Base-by-base conservation (phyloP, 2,329 filamentous ascomycete species). In the Talaromyces sp. region DNA sequence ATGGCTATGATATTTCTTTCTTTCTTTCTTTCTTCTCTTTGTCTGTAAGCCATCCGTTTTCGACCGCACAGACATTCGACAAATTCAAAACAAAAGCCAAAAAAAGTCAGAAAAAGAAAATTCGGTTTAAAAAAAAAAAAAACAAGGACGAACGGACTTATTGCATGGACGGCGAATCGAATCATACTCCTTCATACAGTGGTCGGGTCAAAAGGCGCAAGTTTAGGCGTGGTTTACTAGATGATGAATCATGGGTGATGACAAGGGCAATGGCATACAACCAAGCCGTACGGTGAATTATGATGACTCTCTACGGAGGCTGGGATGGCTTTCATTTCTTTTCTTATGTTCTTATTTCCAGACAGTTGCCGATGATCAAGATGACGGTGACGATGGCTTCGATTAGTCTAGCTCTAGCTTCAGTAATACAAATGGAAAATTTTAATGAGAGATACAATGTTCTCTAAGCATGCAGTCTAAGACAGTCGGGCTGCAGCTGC, bases 161-260 rank as follows among this genome's bases (percentile, higher is more conserved):
- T 19, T 63, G 50, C 61, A 63, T 63, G 3, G 27, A 24, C 7
- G 61, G 61, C 61, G 61, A 45, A 63, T 48, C 11, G 50, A 45
- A 39, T 45, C 22, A 31, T 58, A 22, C 6, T 58, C 39, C 19
- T 43, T 22, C 43, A 39, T 9, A 43, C 60, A 39, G 35, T 19
- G 19, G 48, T 47, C 13, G 11, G 35, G n/a, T 31, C 33, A 41
- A 27, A 31, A 45, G 24, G 50, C 50, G 61, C 61, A 57, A 37
- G 14, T 33, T 37, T 39, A 37, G 50, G 61, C 39, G 61, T 37
- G 24, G 14, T 62, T 56, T 52, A 59, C 37, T n/a, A 16, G 56
- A 19, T 43, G 56, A 58, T 43, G 33, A 58, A 58, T 58, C 19
- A 58, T 43, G 37, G 19, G 35, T 41, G 56, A 58, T n/a, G 56